Conservation (phyloP, 1,284 basidiomycete species). For the Apiotrichum mycotoxinovorans region DNA sequence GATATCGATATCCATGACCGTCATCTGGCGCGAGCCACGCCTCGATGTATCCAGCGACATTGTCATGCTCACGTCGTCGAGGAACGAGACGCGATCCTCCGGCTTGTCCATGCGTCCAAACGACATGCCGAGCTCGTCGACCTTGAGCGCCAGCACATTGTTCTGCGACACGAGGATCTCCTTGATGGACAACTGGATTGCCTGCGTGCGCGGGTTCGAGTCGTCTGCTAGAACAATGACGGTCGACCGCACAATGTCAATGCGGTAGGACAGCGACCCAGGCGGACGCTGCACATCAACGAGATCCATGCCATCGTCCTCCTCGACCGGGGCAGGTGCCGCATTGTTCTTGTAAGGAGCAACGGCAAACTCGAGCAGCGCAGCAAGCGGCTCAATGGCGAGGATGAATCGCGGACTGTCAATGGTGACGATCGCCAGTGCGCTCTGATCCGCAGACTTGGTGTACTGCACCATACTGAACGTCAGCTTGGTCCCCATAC, state of each 20-base stretch:
- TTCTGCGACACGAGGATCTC: constrained; percentile 90
- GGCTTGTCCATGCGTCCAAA: constrained; percentile 78
- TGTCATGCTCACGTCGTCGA: constrained; percentile 89
- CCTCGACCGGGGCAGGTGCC: constrained; percentile 19
- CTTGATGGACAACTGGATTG: constrained; percentile 78
- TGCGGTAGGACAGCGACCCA: constrained; percentile 58
- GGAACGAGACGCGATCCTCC: constrained; percentile 76
- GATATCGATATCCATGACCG: constrained; percentile 76
- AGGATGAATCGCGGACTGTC: constrained; percentile 94
- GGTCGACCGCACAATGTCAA: constrained; percentile 89
- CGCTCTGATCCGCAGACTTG: constrained; percentile 58
- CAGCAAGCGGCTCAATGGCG: constrained; percentile 87
- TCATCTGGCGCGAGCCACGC: constrained; percentile 69
- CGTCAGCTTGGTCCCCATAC: background rate
- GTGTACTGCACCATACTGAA: constrained; percentile 81
- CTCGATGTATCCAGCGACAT: constrained; percentile 79
- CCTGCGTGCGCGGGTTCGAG: constrained; percentile 71
- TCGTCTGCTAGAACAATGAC: constrained; percentile 88
- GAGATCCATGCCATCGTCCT: constrained; percentile 20
- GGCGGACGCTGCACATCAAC: constrained; percentile 10
- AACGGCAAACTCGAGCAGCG: constrained; percentile 78
- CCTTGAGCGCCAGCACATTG: constrained; percentile 76
- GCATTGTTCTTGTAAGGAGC: constrained; percentile 56
- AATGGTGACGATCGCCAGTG: constrained; percentile 78
- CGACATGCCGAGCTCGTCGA: constrained; percentile 89